Evolutionary conservation across 495 filamentous ascomycete genomes (phyloP).

Genomic region (Pseudomonodictys pantanalensis): DNA sequence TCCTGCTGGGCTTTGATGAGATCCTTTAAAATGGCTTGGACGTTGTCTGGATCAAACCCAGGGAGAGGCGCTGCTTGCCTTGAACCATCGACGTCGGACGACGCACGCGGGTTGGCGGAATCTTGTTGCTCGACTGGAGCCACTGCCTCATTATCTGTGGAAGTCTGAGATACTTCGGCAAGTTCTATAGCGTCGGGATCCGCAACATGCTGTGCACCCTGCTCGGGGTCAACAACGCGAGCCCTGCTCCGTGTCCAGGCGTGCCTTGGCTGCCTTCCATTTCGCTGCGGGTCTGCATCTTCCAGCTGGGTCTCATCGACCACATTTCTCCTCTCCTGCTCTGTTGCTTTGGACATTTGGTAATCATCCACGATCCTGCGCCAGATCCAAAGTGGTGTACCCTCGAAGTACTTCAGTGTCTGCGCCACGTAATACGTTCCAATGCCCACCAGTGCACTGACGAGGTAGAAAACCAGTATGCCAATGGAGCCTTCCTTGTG

Average conservation of each 20-base stretch:
- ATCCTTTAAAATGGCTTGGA: neutral
- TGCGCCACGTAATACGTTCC: neutral
- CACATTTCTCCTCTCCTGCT: neutral
- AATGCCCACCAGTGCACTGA: neutral
- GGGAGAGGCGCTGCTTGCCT: neutral
- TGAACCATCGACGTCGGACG: neutral
- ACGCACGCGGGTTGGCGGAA: neutral
- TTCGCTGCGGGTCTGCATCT: too few species aligned
- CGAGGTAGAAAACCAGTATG: neutral
- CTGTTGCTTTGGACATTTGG: neutral
- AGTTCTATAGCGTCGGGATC: too few species aligned
- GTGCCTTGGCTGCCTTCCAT: too few species aligned
- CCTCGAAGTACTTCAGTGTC: neutral
- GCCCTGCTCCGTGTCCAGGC: too few species aligned
- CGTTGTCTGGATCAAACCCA: neutral
- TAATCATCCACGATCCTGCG: neutral
- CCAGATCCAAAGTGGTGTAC: neutral
- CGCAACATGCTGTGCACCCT: too few species aligned
- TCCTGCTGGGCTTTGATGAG: neutral
- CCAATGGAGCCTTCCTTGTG: conserved; percentile 3
- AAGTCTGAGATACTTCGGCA: too few species aligned
- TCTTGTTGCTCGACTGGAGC: neutral
- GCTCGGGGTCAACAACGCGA: too few species aligned
- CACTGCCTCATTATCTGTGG: too few species aligned
- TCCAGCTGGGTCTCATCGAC: too few species aligned